A percentile compares a stretch with the other conserved stretches of the same genome.
Evolutionary conservation across 306 rosid genomes (phyloP).

Genomic region (Glycyrrhiza uralensis): DNA sequence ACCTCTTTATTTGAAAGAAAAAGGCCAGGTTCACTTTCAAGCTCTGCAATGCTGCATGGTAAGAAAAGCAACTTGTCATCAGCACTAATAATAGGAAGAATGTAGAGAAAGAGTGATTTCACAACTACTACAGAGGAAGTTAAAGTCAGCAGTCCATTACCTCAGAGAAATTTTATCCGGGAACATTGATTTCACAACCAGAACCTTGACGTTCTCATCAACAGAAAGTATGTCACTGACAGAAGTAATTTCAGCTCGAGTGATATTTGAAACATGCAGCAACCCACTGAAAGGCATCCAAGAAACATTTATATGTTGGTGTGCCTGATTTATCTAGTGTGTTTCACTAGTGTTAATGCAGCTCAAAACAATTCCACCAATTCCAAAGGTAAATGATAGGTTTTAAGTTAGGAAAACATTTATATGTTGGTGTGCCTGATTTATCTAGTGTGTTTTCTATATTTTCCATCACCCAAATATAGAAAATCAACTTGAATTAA

Average conservation of each 20-base stretch:
- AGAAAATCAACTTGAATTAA: background rate
- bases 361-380: background rate
- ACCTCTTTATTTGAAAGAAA: constrained; percentile 80
- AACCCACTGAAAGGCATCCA: constrained; percentile 66
- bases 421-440: background rate
- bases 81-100: too few species aligned
- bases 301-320: background rate
- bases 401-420: background rate
- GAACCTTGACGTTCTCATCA: constrained; percentile 75
- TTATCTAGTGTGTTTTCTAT: background rate
- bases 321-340: background rate
- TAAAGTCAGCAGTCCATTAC: constrained; percentile 39
- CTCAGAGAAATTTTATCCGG: constrained; percentile 88
- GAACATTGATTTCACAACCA: constrained; percentile 79
- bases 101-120: too few species aligned
- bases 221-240: constrained; percentile 70
- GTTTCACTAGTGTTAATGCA: background rate
- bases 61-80: constrained; percentile 24
- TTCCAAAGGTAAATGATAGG: background rate
- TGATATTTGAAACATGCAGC: constrained; percentile 89
- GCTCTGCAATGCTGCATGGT: constrained; percentile 78
- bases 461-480: background rate
- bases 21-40: constrained; percentile 90
- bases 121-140: background rate
- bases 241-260: constrained; percentile 56